phyloP scores from a whole-genome alignment of 202 grass and related monocot species.

The Saccharum hybrid region DNA sequence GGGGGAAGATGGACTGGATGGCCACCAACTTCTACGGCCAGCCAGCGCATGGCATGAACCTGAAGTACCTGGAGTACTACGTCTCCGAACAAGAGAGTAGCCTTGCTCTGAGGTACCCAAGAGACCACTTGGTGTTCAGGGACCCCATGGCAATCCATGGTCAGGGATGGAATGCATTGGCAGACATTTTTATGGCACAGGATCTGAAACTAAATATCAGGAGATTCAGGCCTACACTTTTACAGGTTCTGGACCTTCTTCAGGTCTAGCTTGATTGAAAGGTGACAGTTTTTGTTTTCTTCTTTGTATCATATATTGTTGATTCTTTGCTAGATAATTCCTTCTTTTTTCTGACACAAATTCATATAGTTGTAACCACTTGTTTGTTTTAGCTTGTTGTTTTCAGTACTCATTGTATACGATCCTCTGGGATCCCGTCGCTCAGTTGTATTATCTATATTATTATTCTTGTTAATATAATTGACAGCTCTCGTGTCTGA shows the following conservation, averaged over 20 bases:
- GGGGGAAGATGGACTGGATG: constrained; percentile 81
- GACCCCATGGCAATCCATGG: constrained; percentile 69
- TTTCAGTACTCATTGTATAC: too few relatives aligned
- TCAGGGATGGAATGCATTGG: constrained; percentile 53
- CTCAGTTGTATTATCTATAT: too few relatives aligned
- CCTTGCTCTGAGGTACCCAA: constrained; percentile 55
- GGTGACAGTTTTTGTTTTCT: constrained; percentile 34
- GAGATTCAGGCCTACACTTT: constrained; percentile 64
- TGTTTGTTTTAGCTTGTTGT: too few relatives aligned
- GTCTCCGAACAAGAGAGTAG: constrained; percentile 62
- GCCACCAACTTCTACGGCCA: constrained; percentile 63
- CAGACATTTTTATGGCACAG: constrained; percentile 58
- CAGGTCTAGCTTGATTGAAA: constrained; percentile 44
- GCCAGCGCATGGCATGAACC: constrained; percentile 61
- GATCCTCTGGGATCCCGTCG: too few relatives aligned
- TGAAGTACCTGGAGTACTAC: constrained; percentile 71
- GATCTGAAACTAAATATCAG: constrained; percentile 60
- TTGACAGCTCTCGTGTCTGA: too few relatives aligned
- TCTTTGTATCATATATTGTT: constrained; percentile 36
- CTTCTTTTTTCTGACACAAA: background rate
- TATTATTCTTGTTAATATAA: too few relatives aligned
- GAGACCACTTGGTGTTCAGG: constrained; percentile 71
- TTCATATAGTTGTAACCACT: too few relatives aligned
- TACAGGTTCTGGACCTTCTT: constrained; percentile 63
- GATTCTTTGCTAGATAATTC: constrained; percentile 38